A percentile compares a stretch with the other conserved stretches of the same genome.
phyloP scores from a whole-genome alignment of 2,329 filamentous ascomycete genomes.

The Epichloe scottii region DNA sequence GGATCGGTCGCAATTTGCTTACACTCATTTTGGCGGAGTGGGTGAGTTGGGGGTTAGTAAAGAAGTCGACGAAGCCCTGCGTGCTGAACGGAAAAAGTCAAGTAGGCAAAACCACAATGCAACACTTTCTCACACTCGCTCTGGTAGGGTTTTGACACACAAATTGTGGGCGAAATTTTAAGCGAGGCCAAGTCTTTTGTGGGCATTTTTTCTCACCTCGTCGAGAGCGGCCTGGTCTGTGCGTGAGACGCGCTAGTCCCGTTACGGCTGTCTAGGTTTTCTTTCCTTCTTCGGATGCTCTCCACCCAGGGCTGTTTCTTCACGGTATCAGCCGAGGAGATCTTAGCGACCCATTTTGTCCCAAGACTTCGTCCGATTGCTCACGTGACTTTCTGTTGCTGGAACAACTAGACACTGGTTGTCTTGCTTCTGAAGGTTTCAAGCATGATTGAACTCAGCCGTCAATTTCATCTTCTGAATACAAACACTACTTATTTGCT shows the following conservation, averaged over 20 bases:
- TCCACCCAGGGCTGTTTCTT: conserved; percentile 6
- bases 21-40: conserved; percentile 30
- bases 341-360: background rate
- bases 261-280: conserved; percentile 5
- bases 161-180: conserved; percentile 28
- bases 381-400: background rate
- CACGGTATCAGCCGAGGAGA: conserved; percentile 3
- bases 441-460: background rate
- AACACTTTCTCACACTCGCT: background rate
- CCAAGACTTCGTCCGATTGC: background rate
- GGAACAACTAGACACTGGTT: background rate
- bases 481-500: background rate
- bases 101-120: conserved; percentile 6
- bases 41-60: conserved; percentile 25
- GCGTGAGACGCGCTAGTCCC: conserved; percentile 7
- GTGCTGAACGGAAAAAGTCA: conserved; percentile 13
- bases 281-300: background rate
- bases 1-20: conserved; percentile 12
- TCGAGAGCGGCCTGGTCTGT: conserved; percentile 10
- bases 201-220: background rate
- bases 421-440: background rate
- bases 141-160: conserved; percentile 8
- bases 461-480: background rate
- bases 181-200: conserved; percentile 18
- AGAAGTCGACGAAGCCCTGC: conserved; percentile 22